These are phyloP conservation scores for Gracilaria gracilis DNA, from an alignment of 23 red algal genomes.

Conservation along the genomic window DNA sequence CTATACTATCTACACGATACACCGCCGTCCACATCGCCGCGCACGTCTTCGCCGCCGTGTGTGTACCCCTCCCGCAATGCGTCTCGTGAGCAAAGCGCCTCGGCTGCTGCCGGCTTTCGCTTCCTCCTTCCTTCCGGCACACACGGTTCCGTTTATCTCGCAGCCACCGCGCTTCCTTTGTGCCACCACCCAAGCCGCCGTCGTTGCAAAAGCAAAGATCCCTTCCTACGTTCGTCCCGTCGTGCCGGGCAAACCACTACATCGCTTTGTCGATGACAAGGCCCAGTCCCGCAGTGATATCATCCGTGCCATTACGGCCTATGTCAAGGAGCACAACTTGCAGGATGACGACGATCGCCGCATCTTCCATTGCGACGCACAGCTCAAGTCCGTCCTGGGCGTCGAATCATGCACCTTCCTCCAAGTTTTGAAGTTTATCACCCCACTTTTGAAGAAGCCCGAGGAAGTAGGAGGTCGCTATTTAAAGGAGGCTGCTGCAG, in stretches of 20 bases:
- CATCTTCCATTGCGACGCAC: conserved; percentile 59
- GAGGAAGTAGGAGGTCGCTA: conserved; percentile 52
- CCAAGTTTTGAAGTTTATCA: conserved; percentile 57
- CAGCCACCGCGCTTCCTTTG: background rate
- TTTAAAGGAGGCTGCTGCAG: conserved; percentile 26
- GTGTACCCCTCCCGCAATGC: background rate
- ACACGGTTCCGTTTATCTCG: background rate
- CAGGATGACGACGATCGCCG: conserved; percentile 60
- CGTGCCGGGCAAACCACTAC: conserved; percentile 40
- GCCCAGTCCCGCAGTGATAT: conserved; percentile 56
- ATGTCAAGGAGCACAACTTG: conserved; percentile 69
- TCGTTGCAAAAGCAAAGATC: background rate
- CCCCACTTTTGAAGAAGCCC: conserved; percentile 57
- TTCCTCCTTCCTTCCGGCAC: background rate
- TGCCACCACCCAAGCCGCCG: background rate
- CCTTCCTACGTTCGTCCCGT: conserved; percentile 31
- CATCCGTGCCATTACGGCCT: conserved; percentile 44
- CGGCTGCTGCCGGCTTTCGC: background rate
- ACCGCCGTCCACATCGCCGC: too few relatives aligned
- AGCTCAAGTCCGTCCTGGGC: conserved; percentile 54
- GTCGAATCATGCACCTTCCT: conserved; percentile 64
- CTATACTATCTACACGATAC: too few relatives aligned
- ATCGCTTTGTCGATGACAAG: conserved; percentile 62
- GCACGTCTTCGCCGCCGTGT: background rate
- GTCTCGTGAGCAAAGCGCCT: background rate